Percentiles rank a stretch among this genome's conserved stretches.
phyloP scores from a whole-genome alignment of 495 filamentous ascomycete species.

The Choiromyces venosus region DNA sequence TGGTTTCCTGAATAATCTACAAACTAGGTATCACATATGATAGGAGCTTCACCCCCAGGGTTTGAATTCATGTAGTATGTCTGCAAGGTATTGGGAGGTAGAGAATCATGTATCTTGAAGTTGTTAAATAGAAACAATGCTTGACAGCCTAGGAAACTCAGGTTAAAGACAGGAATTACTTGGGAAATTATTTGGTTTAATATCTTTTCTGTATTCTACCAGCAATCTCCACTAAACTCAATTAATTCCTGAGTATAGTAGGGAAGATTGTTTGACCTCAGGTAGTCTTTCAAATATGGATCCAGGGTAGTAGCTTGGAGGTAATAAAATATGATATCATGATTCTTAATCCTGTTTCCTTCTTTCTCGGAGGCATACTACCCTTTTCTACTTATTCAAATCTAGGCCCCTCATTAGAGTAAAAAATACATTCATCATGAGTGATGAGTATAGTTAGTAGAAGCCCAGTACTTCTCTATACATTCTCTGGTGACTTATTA shows the following conservation, averaged over 20 bases:
- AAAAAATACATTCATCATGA: slow-evolving; percentile 5
- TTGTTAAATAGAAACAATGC: slow-evolving; percentile 15
- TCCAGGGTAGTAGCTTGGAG: neutral
- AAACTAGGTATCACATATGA: slow-evolving; percentile 9
- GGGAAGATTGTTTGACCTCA: slow-evolving; percentile 1
- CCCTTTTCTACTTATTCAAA: neutral
- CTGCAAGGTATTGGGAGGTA: neutral
- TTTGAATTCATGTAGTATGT: slow-evolving; percentile 8
- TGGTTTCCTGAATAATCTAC: neutral
- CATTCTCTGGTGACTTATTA: too few relatives aligned
- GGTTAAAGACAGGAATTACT: slow-evolving; percentile 9
- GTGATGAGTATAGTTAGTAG: too few relatives aligned
- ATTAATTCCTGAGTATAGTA: too few relatives aligned
- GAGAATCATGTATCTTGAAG: neutral
- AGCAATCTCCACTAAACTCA: too few relatives aligned
- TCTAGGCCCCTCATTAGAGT: slow-evolving; percentile 3
- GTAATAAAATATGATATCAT: neutral
- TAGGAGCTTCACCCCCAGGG: slow-evolving; percentile 6
- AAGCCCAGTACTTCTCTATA: too few relatives aligned
- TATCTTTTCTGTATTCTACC: slow-evolving; percentile 3
- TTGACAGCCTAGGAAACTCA: slow-evolving; percentile 7
- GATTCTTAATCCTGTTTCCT: neutral
- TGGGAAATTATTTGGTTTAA: neutral
- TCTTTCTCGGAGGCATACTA: neutral
- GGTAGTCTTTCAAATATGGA: neutral